phyloP scores from a whole-genome alignment of 495 filamentous ascomycete genomes.

The Aspergillus diversus region DNA sequence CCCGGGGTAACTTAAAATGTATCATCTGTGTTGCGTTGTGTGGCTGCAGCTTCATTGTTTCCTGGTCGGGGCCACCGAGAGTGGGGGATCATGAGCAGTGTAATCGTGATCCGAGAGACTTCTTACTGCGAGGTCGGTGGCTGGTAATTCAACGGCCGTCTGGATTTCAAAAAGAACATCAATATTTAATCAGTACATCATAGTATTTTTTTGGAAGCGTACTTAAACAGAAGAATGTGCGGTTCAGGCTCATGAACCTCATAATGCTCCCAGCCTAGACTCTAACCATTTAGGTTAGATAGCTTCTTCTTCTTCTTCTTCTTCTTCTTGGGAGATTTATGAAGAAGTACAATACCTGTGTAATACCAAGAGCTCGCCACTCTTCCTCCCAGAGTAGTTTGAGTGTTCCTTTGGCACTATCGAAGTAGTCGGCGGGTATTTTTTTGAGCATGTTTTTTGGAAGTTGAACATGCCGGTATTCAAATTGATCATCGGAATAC shows the following conservation, averaged over 20 bases:
- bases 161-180: slow-evolving; percentile 36
- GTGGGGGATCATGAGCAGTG: neutral
- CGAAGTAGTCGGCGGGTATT: slow-evolving; percentile 95
- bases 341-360: slow-evolving; percentile 64
- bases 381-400: slow-evolving; percentile 98
- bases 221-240: slow-evolving; percentile 99
- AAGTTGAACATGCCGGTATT: slow-evolving; percentile 95
- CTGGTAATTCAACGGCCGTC: slow-evolving; percentile 86
- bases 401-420: slow-evolving; percentile 84
- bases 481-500: slow-evolving; percentile 85
- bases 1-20: slow-evolving; percentile 18
- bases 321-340: slow-evolving; percentile 26
- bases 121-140: slow-evolving; percentile 58
- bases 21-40: slow-evolving; percentile 5
- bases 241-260: slow-evolving; percentile 99
- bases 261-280: slow-evolving; percentile 98
- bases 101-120: slow-evolving; percentile 4
- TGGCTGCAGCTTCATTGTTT: slow-evolving; percentile 6
- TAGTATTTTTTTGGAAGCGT: slow-evolving; percentile 36
- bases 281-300: slow-evolving; percentile 55
- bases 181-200: neutral
- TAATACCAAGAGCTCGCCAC: slow-evolving; percentile 95
- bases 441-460: slow-evolving; percentile 97
- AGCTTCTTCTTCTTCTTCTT: neutral
- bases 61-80: neutral